Evolutionary conservation across 1,284 basidiomycete species (phyloP).

Genomic region (Ceratobasidium sp.): DNA sequence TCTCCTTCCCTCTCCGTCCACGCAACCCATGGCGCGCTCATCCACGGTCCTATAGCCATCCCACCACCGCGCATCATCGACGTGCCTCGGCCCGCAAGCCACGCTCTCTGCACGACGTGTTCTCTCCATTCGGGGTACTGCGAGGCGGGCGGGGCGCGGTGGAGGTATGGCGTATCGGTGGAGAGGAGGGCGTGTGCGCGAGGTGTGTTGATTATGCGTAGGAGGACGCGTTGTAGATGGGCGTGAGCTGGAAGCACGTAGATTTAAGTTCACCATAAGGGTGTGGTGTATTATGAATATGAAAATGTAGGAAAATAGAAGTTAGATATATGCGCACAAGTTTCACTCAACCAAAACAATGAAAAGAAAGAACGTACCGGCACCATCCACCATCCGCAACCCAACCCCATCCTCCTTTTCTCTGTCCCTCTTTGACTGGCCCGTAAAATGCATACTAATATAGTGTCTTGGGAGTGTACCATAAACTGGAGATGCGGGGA

Average conservation of each 20-base stretch:
- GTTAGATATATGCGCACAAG: neutral
- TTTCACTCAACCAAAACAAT: too few species aligned
- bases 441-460: constrained; percentile 25
- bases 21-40: constrained; percentile 1
- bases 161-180: constrained; percentile 1
- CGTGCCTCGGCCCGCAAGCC: constrained; percentile 27
- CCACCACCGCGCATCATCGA: neutral
- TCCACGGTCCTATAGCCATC: constrained; percentile 10
- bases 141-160: constrained; percentile 1
- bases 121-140: constrained; percentile 39
- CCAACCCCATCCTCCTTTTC: constrained; percentile 16
- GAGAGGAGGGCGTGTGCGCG: constrained; percentile 1
- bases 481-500: constrained; percentile 5
- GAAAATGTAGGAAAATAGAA: too few species aligned
- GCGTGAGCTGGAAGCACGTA: neutral
- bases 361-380: neutral
- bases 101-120: constrained; percentile 26
- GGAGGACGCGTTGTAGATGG: constrained; percentile 27
- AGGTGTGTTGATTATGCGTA: constrained; percentile 28
- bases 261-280: too few species aligned
- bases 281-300: too few species aligned
- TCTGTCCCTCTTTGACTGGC: neutral
- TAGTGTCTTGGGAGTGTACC: constrained; percentile 13
- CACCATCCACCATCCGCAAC: constrained; percentile 32
- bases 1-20: constrained; percentile 18